phyloP scores from a whole-genome alignment of 2,329 filamentous ascomycete genomes.

The Atkinsonella texensis region DNA sequence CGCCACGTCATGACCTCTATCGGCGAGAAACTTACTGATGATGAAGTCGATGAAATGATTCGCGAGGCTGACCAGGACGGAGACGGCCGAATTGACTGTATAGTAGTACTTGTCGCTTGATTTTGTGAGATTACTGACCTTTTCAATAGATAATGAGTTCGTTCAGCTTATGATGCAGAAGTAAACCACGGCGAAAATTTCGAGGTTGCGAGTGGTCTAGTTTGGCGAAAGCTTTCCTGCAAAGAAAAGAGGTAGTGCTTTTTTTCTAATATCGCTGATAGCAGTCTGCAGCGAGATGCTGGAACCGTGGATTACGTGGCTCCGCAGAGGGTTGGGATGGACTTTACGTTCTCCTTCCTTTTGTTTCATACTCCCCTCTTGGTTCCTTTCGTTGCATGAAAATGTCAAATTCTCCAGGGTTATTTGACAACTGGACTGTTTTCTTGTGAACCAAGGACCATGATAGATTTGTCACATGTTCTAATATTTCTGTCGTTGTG shows the following conservation, averaged over 20 bases:
- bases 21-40: conserved; percentile 81
- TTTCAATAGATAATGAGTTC: conserved; percentile 67
- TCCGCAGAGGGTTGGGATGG: not conserved
- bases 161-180: conserved; percentile 96
- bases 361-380: not conserved
- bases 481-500: not conserved
- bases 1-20: conserved; percentile 89
- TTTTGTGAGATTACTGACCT: conserved; percentile 10
- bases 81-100: conserved; percentile 81
- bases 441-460: not conserved
- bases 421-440: conserved; percentile 11
- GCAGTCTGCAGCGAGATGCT: not conserved
- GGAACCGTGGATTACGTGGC: conserved; percentile 3
- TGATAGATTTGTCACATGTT: not conserved
- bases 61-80: conserved; percentile 83
- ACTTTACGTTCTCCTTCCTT: conserved; percentile 16
- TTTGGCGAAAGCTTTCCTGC: not conserved
- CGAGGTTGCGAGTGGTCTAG: not conserved
- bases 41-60: conserved; percentile 90
- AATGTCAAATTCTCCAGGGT: conserved; percentile 20
- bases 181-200: conserved; percentile 33
- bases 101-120: conserved; percentile 17
- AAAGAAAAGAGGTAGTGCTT: not conserved
- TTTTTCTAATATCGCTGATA: not conserved
- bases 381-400: conserved; percentile 6